Conservation (phyloP, 495 filamentous ascomycete species). For the Aspergillus ellipticus region DNA sequence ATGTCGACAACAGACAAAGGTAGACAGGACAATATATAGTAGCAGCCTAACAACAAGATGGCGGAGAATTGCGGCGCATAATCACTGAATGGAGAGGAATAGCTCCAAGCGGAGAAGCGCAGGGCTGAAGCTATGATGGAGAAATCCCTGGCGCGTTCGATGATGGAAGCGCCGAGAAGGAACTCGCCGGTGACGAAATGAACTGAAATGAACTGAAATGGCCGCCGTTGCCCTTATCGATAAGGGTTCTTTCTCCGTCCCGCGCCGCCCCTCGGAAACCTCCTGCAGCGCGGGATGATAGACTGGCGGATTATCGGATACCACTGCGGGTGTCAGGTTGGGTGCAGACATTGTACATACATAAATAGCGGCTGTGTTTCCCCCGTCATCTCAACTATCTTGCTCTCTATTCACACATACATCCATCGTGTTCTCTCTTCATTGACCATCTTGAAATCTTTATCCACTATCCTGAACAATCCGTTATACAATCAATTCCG, state of each 20-base stretch:
- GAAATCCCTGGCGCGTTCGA: slow-evolving; percentile 18
- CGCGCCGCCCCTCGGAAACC: not conserved
- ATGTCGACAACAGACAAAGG: not conserved
- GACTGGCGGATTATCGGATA: no score
- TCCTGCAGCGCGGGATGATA: no score
- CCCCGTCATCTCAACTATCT: no score
- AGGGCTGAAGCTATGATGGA: not conserved
- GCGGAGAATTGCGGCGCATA: not conserved
- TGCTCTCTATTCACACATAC: no score
- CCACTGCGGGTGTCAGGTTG: no score
- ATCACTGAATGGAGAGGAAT: not conserved
- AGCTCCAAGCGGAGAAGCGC: not conserved
- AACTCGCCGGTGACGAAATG: slow-evolving; percentile 22
- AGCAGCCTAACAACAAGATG: not conserved
- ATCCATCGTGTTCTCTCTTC: no score
- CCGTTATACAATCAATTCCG: no score
- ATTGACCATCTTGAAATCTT: no score
- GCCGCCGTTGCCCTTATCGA: slow-evolving; percentile 26
- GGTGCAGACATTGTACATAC: not conserved
- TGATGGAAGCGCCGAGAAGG: slow-evolving; percentile 25
- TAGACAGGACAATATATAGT: not conserved
- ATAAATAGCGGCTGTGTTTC: no score
- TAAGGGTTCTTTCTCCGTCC: slow-evolving; percentile 22
- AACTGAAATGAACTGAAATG: no score
- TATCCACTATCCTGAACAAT: no score